Evolutionary conservation across 108 stramenopile species (phyloP).

Genomic region (Cyclotella distinguenda): DNA sequence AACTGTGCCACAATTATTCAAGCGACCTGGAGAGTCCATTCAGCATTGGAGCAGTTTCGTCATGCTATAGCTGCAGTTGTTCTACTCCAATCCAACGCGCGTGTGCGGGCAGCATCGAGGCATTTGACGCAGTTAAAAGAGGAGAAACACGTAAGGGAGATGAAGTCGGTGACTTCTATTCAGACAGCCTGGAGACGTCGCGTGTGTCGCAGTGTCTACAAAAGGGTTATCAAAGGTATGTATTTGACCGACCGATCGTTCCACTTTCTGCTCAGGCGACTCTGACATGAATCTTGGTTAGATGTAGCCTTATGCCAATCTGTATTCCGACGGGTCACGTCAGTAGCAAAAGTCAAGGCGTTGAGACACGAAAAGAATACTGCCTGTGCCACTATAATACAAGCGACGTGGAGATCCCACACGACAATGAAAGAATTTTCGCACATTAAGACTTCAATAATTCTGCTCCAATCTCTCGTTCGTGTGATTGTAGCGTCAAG

Average conservation of each 20-base stretch:
- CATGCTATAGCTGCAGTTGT: neutral
- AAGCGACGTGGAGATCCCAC: neutral
- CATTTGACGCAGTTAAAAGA: neutral
- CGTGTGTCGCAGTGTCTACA: neutral
- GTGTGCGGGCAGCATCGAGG: neutral
- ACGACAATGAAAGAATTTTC: neutral
- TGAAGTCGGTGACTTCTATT: neutral
- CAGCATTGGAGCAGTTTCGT: neutral
- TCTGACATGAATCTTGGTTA: too few species aligned
- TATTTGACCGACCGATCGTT: too few species aligned
- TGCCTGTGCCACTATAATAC: neutral
- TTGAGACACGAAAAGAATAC: neutral
- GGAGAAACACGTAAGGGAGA: neutral
- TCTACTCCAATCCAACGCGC: neutral
- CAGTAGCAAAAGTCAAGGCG: neutral
- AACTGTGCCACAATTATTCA: neutral
- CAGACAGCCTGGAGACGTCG: too few species aligned
- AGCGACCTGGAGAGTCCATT: neutral
- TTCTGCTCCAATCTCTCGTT: neutral
- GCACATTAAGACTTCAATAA: neutral
- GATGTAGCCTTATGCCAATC: neutral
- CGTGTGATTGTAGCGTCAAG: neutral
- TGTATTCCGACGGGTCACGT: neutral
- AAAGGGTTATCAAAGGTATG: too few species aligned
- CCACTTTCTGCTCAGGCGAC: too few species aligned